Conservation (phyloP, 148 eudicot genomes). For the Fallopia convolvulus region DNA sequence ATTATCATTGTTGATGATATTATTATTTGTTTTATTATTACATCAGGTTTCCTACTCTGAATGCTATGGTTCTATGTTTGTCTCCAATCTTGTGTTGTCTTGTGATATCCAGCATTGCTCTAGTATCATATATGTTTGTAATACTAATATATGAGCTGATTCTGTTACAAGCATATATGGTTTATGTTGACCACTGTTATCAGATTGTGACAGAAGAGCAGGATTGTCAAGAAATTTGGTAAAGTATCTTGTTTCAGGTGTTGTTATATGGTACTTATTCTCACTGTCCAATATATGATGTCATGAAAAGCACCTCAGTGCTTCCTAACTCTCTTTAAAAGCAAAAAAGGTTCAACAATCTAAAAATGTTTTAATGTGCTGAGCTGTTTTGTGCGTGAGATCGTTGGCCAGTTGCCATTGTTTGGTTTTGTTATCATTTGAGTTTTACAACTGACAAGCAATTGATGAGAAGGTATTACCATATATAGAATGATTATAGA, state of each 20-base stretch:
- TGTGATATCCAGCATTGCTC: background rate
- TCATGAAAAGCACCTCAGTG: background rate
- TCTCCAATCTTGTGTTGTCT: background rate
- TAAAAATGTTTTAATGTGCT: background rate
- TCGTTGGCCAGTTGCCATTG: background rate
- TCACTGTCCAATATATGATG: background rate
- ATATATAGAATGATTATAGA: background rate
- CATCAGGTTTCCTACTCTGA: too few species aligned
- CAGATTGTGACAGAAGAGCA: background rate
- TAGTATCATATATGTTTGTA: background rate
- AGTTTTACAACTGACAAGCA: background rate
- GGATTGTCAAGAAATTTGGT: too few species aligned
- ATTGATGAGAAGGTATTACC: background rate
- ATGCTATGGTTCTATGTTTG: background rate
- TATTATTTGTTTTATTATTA: too few species aligned
- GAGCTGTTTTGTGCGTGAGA: background rate
- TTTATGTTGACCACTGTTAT: background rate
- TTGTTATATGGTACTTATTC: background rate
- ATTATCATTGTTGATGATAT: too few species aligned
- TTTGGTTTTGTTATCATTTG: background rate
- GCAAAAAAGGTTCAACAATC: background rate
- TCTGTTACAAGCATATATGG: background rate
- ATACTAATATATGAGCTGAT: background rate
- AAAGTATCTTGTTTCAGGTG: background rate
- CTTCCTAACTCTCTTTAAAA: background rate